These are phyloP conservation scores for Debaryomycetaceae sp. DNA, from an alignment of 1,139 yeast species.

Conservation along the genomic window DNA sequence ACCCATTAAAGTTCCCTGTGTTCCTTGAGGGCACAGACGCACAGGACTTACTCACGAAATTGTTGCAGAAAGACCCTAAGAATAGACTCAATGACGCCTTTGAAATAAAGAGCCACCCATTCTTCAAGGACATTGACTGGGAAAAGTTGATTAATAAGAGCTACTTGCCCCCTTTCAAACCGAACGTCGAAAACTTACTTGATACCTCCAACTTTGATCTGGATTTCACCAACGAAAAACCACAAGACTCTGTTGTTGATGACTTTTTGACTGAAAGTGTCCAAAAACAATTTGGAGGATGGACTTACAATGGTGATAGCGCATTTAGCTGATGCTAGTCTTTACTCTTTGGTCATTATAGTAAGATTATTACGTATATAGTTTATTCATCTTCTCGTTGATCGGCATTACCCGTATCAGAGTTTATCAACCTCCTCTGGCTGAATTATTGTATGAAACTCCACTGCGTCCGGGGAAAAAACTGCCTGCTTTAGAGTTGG, in stretches of 20 bases:
- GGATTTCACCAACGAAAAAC: slow-evolving; percentile 90
- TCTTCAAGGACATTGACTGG: slow-evolving; percentile 94
- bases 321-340: slow-evolving; percentile 10
- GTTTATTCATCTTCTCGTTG: not conserved
- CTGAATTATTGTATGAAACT: slow-evolving; percentile 39
- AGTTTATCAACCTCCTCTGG: slow-evolving; percentile 19
- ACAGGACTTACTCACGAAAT: slow-evolving; percentile 69
- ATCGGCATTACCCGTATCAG: not conserved
- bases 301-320: slow-evolving; percentile 85
- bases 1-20: slow-evolving; percentile 84
- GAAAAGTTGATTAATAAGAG: slow-evolving; percentile 76
- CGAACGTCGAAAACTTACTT: slow-evolving; percentile 78
- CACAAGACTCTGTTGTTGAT: slow-evolving; percentile 94
- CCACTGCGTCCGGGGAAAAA: slow-evolving; percentile 41
- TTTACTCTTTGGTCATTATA: not conserved
- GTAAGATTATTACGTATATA: not conserved
- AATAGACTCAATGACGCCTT: slow-evolving; percentile 79
- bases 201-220: slow-evolving; percentile 93
- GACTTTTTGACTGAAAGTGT: slow-evolving; percentile 86
- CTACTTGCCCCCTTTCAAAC: slow-evolving; percentile 94
- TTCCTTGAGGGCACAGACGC: slow-evolving; percentile 84
- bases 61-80: slow-evolving; percentile 82
- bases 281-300: slow-evolving; percentile 96
- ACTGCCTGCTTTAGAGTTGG: slow-evolving; percentile 23
- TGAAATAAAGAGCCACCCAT: slow-evolving; percentile 80